Conservation (phyloP, 2,329 filamentous ascomycete genomes). For the Sarocladiaceae sp. region DNA sequence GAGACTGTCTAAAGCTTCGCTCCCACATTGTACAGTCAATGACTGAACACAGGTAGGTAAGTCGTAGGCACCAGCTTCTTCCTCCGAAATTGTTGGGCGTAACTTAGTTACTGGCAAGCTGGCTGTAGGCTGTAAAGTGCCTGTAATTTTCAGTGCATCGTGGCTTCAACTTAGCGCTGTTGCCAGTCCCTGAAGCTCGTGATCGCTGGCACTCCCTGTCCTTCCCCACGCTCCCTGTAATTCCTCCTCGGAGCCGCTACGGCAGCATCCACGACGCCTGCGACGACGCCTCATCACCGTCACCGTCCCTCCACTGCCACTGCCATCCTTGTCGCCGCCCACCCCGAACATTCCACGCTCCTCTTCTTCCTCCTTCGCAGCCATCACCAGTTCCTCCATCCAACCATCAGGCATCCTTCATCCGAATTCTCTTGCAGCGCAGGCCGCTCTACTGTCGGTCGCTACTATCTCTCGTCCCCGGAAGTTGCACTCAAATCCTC, state of each 20-base stretch:
- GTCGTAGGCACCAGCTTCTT: neutral
- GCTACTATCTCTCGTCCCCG: conserved; percentile 2
- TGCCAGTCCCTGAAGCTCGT: conserved; percentile 2
- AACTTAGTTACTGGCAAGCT: no score
- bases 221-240: neutral
- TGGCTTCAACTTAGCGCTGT: no score
- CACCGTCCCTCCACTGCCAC: neutral
- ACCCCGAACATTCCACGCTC: conserved; percentile 3
- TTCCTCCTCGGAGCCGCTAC: neutral
- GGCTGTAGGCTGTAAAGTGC: no score
- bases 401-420: conserved; percentile 4
- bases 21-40: no score
- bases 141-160: no score
- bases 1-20: no score
- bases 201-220: no score
- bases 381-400: conserved; percentile 4
- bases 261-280: conserved; percentile 9
- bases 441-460: conserved; percentile 8
- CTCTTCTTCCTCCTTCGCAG: conserved; percentile 1
- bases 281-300: conserved; percentile 11
- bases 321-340: neutral
- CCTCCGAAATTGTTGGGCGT: neutral
- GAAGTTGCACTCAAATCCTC: conserved; percentile 1
- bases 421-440: conserved; percentile 5
- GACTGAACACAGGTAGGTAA: no score